Base-by-base conservation (phyloP, 805 yeast genomes). In the Diddensiella transvaalensis region DNA sequence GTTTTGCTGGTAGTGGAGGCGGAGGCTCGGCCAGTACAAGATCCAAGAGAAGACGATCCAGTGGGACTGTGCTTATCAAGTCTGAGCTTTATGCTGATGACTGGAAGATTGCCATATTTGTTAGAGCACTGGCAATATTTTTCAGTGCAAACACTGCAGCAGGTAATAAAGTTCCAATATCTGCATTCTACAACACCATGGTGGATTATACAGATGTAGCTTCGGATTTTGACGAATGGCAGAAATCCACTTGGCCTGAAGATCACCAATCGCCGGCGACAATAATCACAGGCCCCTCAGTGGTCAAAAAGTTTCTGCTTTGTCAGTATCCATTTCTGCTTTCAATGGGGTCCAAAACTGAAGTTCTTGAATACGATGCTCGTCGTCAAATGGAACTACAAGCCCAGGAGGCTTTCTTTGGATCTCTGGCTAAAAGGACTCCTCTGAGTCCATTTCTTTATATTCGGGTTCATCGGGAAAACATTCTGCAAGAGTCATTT, bases 181-280 rank as follows among this genome's bases (percentile, higher is more conserved):
- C 80, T 4, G 52, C 50, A 24, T 87, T 86, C 59, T 91, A 91
- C 68, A 91, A 91, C 62, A 75, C 85, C 3, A 70, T 89, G 66
- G 83, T 85, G 2, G 98, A 91, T 63, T 86, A 74, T 62, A 80
- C 87, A 21, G 86, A 86, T 58, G 74, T 86, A 29, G 80, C 75
- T 48, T 76, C 80, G 47, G 99, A 91, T 65, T 93, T 85, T 66
- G 95, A 87, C 57, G 72, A 78, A 0, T 91, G 97, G 97, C 86
- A 83, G 53, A 62, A 54, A 39, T 24, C 30, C 13, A 41, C n/a
- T 17, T 15, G 43, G 10, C 33, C 21, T 5, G n/a, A 22, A 22
- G 38, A 17, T 23, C 32, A 26, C 11, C 11, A 8, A 8, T 26
- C 32, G 13, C 40, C 37, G 15, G 35, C 15, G 26, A 33, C 40